Conservation (phyloP, 495 filamentous ascomycete genomes). For the Usnea hakonensis region DNA sequence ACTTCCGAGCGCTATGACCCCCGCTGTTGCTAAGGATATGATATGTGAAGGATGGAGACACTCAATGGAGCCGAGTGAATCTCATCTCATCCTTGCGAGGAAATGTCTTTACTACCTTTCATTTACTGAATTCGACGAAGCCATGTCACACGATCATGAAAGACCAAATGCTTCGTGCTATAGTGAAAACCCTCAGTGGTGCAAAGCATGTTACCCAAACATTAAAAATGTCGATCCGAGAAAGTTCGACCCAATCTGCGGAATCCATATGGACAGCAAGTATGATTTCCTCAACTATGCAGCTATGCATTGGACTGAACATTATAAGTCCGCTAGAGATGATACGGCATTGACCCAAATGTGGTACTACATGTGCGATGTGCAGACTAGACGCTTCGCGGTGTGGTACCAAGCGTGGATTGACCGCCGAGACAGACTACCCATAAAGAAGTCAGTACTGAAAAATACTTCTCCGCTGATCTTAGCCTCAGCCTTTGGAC, state of each 20-base stretch:
- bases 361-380: not conserved
- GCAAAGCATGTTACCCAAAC: too few species aligned
- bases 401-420: not conserved
- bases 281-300: conserved; percentile 2
- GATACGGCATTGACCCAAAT: not conserved
- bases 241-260: not conserved
- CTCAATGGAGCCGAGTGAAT: not conserved
- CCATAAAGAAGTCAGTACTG: too few species aligned
- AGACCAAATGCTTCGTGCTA: too few species aligned
- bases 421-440: not conserved
- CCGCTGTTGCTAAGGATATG: not conserved
- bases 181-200: too few species aligned
- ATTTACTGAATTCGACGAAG: not conserved
- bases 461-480: too few species aligned
- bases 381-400: not conserved
- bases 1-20: not conserved
- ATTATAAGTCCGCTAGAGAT: not conserved
- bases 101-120: conserved; percentile 8
- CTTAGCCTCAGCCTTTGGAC: not conserved
- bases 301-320: not conserved
- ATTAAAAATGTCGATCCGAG: too few species aligned
- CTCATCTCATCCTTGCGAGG: conserved; percentile 7
- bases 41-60: not conserved
- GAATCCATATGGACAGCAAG: not conserved
- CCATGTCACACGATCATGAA: too few species aligned